Evolutionary conservation across 306 rosid genomes (phyloP), one percentile per base, ranked within the genome.

Genomic region (Quercus mongolica): DNA sequence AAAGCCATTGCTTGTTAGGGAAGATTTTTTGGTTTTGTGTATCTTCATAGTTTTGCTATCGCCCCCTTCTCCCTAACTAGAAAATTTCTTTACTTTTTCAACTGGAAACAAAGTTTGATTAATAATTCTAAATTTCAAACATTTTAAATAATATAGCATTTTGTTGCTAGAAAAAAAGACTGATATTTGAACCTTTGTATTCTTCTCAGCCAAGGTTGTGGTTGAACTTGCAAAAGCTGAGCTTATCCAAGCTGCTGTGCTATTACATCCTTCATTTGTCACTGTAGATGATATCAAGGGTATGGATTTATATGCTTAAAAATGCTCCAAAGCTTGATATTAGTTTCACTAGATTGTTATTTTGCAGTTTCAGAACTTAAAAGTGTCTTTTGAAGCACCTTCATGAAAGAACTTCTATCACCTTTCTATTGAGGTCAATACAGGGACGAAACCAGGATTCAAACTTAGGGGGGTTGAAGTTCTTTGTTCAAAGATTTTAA

Each of bases 241-340:
- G 80, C 71, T 77, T 28, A 86, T 92, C 68, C 83, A 87, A 72
- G 90, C 93, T 80, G 92, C 78, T 57, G 97, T 86, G 65, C 71
- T 91, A 44, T 80, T 89, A 12, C 97, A 92, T 83, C 97, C 96
- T n/a, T 79, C 97, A 52, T 78, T 87, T 33, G 88, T 92, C 74
- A 65, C 87, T 64, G 38, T 88, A 61, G 94, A 92, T 14, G 97
- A 92, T 82, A 83, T 88, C 72, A 86, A 86, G 55, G 86, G 97
- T 92, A 86, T 76, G 88, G 1, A 69, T 79, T 83, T 33, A 56
- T 51, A n/a, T 30, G 6, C 69, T 62, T 63, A 38, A 20, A 52
- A n/a, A 38, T 38, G 10, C 44, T 38, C 44, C 44, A 38, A 38
- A 38, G 44, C 13, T 44, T 1, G 10, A 59, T 58, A 58, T 57